Conservation (phyloP, 75 land plant genomes). For the Pinus taeda region DNA sequence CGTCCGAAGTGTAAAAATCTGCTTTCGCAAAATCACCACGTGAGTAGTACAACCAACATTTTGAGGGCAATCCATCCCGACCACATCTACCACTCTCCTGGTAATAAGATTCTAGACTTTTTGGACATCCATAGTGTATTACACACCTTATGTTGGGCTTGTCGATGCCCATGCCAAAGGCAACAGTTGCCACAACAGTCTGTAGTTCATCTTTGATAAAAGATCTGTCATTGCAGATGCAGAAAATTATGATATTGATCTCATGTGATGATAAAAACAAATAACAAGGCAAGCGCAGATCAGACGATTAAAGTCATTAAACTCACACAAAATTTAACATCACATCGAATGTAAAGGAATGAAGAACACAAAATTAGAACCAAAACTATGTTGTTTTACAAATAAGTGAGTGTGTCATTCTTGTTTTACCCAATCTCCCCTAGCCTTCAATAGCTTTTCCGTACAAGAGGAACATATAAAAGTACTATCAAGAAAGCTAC, state of each 20-base stretch:
- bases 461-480: no score
- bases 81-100: slow-evolving; percentile 97
- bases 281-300: background rate
- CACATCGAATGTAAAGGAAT: no score
- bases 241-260: background rate
- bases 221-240: slow-evolving; percentile 37
- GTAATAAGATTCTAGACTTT: slow-evolving; percentile 85
- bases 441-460: no score
- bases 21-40: slow-evolving; percentile 70
- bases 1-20: slow-evolving; percentile 63
- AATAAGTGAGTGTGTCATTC: no score
- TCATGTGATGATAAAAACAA: background rate
- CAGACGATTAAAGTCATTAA: background rate
- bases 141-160: slow-evolving; percentile 85
- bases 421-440: no score
- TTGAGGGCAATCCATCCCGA: slow-evolving; percentile 81
- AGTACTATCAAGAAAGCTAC: no score
- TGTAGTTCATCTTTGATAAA: slow-evolving; percentile 72
- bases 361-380: no score
- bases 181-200: slow-evolving; percentile 88
- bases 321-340: background rate
- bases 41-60: slow-evolving; percentile 73
- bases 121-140: slow-evolving; percentile 93
- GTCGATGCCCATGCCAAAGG: slow-evolving; percentile 97
- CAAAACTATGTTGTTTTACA: no score